Evolutionary conservation across 163 green algal species (phyloP), one percentile per base, ranked within the genome.

Genomic region (Scenedesmus sp.): DNA sequence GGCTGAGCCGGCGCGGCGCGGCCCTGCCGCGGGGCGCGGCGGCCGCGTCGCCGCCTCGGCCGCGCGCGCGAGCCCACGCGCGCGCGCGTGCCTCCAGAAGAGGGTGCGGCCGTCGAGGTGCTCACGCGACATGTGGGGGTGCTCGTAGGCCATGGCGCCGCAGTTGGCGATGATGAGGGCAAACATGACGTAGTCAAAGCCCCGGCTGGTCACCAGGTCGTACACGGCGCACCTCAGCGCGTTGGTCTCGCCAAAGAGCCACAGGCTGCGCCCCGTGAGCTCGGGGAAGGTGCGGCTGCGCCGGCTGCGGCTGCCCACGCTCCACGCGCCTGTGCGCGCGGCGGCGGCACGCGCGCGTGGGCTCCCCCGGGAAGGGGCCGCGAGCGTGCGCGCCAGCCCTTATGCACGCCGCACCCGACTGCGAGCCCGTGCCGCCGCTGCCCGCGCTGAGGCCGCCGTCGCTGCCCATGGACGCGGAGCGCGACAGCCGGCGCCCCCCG

Each of bases 121-220:
- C 28, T 54, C n/a, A 0, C 14, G 50, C 11, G 18, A n/a, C 57
- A 87, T 60, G 17, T 45, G 22, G 5, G 82, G 82, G 56, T 75
- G 70, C 42, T 87, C 82, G 14, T 84, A 74, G 6, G 82, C 69
- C 87, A 97, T 92, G 3, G 75, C 65, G 15, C 88, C 72, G 77
- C 89, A 94, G 80, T 87, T 93, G 45, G 93, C 63, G n/a, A 93
- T 29, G 53, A 97, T 94, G 60, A 94, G 62, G 39, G 87, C 58
- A 14, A 94, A 86, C 81, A 96, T 91, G 56, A 85, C 33, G 39
- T 90, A 88, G 63, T 95, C 92, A 67, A 93, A 95, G 9, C 42
- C 29, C 53, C 83, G 85, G 24, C 60, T 51, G 0, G 82, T 89
- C 2, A 92, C 80, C 11, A 95, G 34, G 60, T 85, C 58, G 70